phyloP scores from a whole-genome alignment of 345 rosid species.

The Eucalyptus lansdowneana region DNA sequence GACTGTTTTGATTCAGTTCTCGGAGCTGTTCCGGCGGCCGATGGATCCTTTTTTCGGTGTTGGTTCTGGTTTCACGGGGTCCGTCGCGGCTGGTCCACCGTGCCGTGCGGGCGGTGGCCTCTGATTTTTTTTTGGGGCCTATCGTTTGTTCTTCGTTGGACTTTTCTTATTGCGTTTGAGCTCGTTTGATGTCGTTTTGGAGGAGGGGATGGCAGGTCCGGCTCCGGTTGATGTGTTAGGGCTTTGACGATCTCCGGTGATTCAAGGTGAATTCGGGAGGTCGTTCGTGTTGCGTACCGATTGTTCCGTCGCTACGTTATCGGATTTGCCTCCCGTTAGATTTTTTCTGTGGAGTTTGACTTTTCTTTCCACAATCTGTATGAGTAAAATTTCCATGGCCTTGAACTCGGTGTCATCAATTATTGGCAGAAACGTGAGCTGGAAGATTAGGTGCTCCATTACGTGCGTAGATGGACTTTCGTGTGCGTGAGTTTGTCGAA shows the following conservation, averaged over 20 bases:
- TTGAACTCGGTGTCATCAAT: neutral
- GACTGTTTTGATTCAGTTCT: neutral
- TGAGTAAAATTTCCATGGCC: neutral
- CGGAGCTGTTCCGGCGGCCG: neutral
- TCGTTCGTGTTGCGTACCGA: neutral
- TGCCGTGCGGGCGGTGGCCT: neutral
- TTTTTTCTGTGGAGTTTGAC: neutral
- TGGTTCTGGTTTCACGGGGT: neutral
- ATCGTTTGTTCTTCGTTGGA: neutral
- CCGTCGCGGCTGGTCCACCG: neutral
- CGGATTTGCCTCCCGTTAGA: neutral
- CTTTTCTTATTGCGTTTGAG: neutral
- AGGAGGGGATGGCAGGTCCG: neutral
- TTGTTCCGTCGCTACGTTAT: neutral
- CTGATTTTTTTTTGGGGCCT: neutral
- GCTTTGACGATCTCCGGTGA: neutral
- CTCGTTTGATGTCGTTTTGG: neutral
- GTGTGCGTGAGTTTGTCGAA: neutral
- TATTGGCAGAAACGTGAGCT: neutral
- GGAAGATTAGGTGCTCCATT: neutral
- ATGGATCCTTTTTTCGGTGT: neutral
- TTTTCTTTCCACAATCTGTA: neutral
- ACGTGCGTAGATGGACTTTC: neutral
- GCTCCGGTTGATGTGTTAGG: neutral
- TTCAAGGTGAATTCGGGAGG: neutral